Conservation (phyloP, 2,329 filamentous ascomycete genomes). For the Passalora sequoiae region DNA sequence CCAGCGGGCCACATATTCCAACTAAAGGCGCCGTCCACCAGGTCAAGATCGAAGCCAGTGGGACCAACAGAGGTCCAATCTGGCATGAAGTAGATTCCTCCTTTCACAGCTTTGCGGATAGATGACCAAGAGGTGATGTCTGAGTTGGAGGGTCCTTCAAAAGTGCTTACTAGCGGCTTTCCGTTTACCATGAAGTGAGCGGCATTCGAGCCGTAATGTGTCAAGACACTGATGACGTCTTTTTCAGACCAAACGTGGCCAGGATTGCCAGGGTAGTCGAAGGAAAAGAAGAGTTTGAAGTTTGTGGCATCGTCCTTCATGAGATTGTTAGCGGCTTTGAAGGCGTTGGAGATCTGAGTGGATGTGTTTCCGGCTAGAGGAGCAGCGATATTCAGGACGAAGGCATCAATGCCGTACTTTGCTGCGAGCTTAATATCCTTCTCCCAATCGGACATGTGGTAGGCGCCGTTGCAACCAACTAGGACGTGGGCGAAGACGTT, state of each 20-base stretch:
- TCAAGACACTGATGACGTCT: constrained; percentile 42
- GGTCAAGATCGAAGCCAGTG: constrained; percentile 7
- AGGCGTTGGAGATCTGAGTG: constrained; percentile 38
- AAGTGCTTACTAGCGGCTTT: constrained; percentile 52
- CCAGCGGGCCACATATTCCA: constrained; percentile 50
- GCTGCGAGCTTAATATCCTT: constrained; percentile 14
- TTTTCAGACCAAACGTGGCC: constrained; percentile 29
- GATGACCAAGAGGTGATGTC: constrained; percentile 8
- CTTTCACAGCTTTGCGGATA: constrained; percentile 35
- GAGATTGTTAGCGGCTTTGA: constrained; percentile 29
- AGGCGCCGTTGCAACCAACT: constrained; percentile 12
- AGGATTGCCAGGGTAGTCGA: constrained; percentile 51
- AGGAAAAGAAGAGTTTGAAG: constrained; percentile 53
- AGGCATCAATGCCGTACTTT: constrained; percentile 41
- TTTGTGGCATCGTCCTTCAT: constrained; percentile 11
- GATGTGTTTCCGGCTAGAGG: constrained; percentile 30
- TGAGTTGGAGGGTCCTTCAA: constrained; percentile 33
- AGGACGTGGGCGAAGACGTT: constrained; percentile 17
- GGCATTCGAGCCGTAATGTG: constrained; percentile 40
- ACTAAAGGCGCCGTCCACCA: constrained; percentile 39
- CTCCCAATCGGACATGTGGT: constrained; percentile 9
- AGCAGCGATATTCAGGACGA: constrained; percentile 47
- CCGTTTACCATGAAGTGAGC: constrained; percentile 48
- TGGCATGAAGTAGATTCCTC: constrained; percentile 42
- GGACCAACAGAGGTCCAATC: constrained; percentile 44